Percentiles rank a stretch among this genome's conserved stretches.
These are phyloP conservation scores for Pichia cabralensis DNA, from an alignment of 805 yeast species.

Conservation along the genomic window DNA sequence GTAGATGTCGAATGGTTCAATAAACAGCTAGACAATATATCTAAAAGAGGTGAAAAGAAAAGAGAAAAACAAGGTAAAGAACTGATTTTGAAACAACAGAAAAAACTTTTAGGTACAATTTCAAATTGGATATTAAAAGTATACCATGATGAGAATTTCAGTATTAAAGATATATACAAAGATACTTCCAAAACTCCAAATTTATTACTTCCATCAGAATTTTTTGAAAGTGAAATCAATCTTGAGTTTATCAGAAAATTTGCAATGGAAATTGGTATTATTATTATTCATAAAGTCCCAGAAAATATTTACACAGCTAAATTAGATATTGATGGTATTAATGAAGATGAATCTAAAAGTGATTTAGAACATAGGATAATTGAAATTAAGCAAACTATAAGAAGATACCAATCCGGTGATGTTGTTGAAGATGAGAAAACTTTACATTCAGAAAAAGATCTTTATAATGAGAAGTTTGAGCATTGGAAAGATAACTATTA, in stretches of 20 bases:
- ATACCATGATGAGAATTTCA: constrained; percentile 26
- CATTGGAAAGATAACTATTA: constrained; percentile 85
- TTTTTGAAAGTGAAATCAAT: constrained; percentile 34
- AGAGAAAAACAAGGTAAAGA: constrained; percentile 58
- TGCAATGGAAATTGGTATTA: constrained; percentile 57
- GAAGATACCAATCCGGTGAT: constrained; percentile 56
- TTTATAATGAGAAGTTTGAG: constrained; percentile 66
- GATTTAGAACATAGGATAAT: constrained; percentile 45
- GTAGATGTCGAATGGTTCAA: constrained; percentile 90
- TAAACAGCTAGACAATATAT: constrained; percentile 69
- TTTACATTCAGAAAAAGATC: constrained; percentile 41
- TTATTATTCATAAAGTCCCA: constrained; percentile 54
- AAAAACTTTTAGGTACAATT: constrained; percentile 52
- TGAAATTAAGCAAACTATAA: constrained; percentile 44
- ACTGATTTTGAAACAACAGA: constrained; percentile 60
- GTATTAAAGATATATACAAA: constrained; percentile 21
- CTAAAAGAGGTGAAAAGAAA: constrained; percentile 60
- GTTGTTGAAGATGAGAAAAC: constrained; percentile 50
- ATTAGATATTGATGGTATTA: constrained; percentile 66
- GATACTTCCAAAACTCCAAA: constrained; percentile 35
- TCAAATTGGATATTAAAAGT: constrained; percentile 37
- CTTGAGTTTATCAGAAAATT: constrained; percentile 53
- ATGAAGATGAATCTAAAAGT: constrained; percentile 57
- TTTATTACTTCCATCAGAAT: constrained; percentile 36
- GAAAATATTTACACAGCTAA: constrained; percentile 47